Evolutionary conservation across 2,329 filamentous ascomycete genomes (phyloP).

Genomic region (Colletotrichum abscissum): DNA sequence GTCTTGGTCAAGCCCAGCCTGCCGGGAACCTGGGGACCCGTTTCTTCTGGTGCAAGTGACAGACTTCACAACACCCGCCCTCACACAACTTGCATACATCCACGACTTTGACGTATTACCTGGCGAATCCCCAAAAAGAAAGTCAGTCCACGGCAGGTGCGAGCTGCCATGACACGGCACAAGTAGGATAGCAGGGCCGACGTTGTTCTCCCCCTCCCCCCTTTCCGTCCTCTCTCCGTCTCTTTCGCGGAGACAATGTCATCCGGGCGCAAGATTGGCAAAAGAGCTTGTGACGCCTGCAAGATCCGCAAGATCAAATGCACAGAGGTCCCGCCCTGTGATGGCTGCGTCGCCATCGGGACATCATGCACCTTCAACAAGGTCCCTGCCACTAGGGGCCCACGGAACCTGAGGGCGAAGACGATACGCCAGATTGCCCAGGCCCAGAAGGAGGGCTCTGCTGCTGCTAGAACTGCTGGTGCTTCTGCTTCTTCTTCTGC

Average conservation of each 20-base stretch:
- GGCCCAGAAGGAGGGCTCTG: conserved; percentile 39
- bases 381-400: conserved; percentile 55
- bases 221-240: not conserved
- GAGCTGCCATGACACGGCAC: conserved; percentile 28
- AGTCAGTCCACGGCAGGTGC: not conserved
- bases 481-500: not conserved
- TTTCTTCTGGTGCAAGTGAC: conserved; percentile 2
- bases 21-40: not conserved
- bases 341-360: conserved; percentile 54
- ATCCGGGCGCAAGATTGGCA: conserved; percentile 45
- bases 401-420: conserved; percentile 56
- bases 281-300: conserved; percentile 62
- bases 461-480: not conserved
- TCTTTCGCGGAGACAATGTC: conserved; percentile 36
- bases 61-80: not conserved
- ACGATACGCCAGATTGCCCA: conserved; percentile 55
- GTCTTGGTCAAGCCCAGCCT: not conserved
- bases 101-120: not conserved
- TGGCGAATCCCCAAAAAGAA: not conserved
- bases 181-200: conserved; percentile 1
- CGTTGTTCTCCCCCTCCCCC: conserved; percentile 9
- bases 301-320: conserved; percentile 65
- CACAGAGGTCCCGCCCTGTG: conserved; percentile 58
- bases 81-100: not conserved
- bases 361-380: conserved; percentile 63